Percentiles rank a stretch among this genome's conserved stretches.
phyloP scores from a whole-genome alignment of 495 filamentous ascomycete genomes.

The Barbatosphaeria neglecta region DNA sequence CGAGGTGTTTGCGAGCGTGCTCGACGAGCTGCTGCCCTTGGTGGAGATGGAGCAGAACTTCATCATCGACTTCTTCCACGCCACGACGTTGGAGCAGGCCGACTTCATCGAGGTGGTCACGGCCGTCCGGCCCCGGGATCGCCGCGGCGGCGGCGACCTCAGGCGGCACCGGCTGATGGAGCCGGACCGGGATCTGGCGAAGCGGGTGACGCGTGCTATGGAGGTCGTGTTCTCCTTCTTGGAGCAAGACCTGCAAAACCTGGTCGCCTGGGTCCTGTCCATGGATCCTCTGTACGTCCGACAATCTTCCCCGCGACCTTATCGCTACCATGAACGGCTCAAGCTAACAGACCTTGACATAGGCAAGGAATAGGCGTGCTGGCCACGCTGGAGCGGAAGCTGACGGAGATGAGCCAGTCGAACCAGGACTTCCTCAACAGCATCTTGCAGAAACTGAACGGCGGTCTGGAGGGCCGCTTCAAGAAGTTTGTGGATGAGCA shows the following conservation, averaged over 20 bases:
- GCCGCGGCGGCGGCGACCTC: slow-evolving; percentile 57
- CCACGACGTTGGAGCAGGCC: slow-evolving; percentile 58
- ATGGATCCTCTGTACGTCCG: slow-evolving; percentile 67
- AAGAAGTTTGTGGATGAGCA: slow-evolving; percentile 88
- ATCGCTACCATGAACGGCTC: not conserved
- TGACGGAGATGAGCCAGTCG: slow-evolving; percentile 67
- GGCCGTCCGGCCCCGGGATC: slow-evolving; percentile 50
- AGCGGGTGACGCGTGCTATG: slow-evolving; percentile 71
- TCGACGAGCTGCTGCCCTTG: slow-evolving; percentile 67
- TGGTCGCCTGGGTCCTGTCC: slow-evolving; percentile 74
- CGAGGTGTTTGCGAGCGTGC: slow-evolving; percentile 70
- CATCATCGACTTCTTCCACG: slow-evolving; percentile 83
- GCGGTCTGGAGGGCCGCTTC: slow-evolving; percentile 64
- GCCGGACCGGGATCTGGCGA: slow-evolving; percentile 70
- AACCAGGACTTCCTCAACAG: slow-evolving; percentile 85
- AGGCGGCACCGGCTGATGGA: slow-evolving; percentile 64
- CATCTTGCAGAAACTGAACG: slow-evolving; percentile 66
- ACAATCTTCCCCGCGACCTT: not conserved
- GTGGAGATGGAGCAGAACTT: slow-evolving; percentile 92
- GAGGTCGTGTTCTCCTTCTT: slow-evolving; percentile 76
- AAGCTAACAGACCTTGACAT: slow-evolving; percentile 5
- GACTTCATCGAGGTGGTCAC: slow-evolving; percentile 76
- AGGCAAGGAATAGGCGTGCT: slow-evolving; percentile 86
- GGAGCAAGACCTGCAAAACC: slow-evolving; percentile 61
- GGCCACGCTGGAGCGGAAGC: slow-evolving; percentile 63